These are phyloP conservation scores for Leishmania tropica DNA, from an alignment of 208 protist genomes.

Conservation along the genomic window DNA sequence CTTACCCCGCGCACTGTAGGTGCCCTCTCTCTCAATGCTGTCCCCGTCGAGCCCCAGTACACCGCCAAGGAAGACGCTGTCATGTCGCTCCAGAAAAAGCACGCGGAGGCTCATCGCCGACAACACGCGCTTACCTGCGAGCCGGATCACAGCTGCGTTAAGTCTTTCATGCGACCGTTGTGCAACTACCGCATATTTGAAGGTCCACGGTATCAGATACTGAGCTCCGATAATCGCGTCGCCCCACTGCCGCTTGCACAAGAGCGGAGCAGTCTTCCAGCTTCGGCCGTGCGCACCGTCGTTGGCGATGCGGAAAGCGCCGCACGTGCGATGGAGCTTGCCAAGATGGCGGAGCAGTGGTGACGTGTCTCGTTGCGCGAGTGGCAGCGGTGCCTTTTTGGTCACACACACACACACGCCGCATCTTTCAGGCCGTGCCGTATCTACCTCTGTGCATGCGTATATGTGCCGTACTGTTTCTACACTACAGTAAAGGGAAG, in stretches of 20 bases:
- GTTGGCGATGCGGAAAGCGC: not conserved
- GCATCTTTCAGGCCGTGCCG: not conserved
- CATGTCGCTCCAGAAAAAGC: not conserved
- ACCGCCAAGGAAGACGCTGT: constrained; percentile 1
- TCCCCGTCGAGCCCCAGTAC: constrained; percentile 9
- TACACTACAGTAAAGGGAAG: not conserved
- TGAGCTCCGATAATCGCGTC: constrained; percentile 13
- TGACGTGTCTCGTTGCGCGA: not conserved
- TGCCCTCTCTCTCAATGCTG: constrained; percentile 44
- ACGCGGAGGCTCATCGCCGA: constrained; percentile 13
- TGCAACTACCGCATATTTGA: constrained; percentile 56
- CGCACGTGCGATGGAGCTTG: constrained; percentile 26
- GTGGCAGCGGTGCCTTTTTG: not conserved
- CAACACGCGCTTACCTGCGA: constrained; percentile 32
- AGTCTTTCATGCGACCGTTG: constrained; percentile 60
- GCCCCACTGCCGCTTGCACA: not conserved
- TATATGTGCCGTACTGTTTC: not conserved
- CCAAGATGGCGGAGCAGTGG: constrained; percentile 10
- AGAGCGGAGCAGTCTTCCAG: not conserved
- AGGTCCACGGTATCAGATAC: constrained; percentile 19
- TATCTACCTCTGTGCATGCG: not conserved
- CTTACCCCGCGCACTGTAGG: constrained; percentile 63
- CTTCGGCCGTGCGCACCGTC: not conserved
- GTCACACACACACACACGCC: not conserved
- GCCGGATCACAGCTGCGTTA: constrained; percentile 38